Conservation (phyloP, 768 basidiomycete genomes). For the Fomitopsis pulvina region DNA sequence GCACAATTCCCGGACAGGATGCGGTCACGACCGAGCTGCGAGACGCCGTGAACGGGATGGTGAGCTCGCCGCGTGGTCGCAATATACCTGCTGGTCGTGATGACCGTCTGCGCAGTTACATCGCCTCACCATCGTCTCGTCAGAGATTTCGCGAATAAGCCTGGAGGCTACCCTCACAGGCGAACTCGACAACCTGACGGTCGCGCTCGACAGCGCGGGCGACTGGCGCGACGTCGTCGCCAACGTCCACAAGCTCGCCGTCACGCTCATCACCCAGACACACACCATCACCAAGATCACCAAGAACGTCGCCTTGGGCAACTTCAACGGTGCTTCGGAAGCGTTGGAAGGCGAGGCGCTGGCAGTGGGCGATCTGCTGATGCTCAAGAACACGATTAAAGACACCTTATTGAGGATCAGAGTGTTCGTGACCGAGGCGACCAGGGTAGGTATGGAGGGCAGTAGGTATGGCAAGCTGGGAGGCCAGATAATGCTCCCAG, state of each 20-base stretch:
- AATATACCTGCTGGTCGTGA: not conserved
- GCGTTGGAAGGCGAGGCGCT: constrained; percentile 89
- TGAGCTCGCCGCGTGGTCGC: too few species aligned
- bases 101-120: constrained; percentile 37
- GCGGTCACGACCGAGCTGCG: constrained; percentile 29
- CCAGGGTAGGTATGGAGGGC: constrained; percentile 80
- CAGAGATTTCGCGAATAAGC: constrained; percentile 81
- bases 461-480: constrained; percentile 89
- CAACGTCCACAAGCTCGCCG: constrained; percentile 76
- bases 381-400: constrained; percentile 60
- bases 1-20: constrained; percentile 46
- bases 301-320: constrained; percentile 79
- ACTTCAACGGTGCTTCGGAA: constrained; percentile 78
- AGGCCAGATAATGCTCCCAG: constrained; percentile 84
- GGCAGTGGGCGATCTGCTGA: constrained; percentile 87
- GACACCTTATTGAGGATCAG: constrained; percentile 52
- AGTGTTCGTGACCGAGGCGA: constrained; percentile 79
- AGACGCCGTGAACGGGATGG: constrained; percentile 28
- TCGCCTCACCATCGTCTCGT: constrained; percentile 80
- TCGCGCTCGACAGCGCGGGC: constrained; percentile 83
- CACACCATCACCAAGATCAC: constrained; percentile 57
- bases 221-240: constrained; percentile 81
- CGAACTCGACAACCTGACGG: constrained; percentile 81
- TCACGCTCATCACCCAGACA: constrained; percentile 61
- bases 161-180: constrained; percentile 79